Evolutionary conservation across 805 yeast genomes (phyloP), one percentile per base, ranked within the genome.

Genomic region (Cyberlindnera mycetangii): DNA sequence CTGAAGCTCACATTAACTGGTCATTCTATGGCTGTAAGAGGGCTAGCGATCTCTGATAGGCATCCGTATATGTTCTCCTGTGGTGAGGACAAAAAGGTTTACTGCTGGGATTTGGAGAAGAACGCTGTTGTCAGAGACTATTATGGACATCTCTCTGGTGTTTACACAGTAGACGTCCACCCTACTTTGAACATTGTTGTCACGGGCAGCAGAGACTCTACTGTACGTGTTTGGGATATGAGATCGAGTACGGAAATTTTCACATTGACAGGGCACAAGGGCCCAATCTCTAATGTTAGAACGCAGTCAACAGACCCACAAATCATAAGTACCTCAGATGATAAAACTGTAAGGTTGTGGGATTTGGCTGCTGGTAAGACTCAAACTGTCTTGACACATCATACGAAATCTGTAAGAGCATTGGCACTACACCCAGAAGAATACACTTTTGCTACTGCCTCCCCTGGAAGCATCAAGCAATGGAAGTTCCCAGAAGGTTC

Each of bases 21-120:
- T 2, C 99, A 93, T 64, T 76, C 85, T 5, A 86, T 92, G 96
- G 80, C 89, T 0, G 92, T 93, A 1, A 67, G 97, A 44, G 85
- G 88, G 3, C 58, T 93, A 14, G 81, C 75, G 0, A 75, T 92
- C 0, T 86, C 96, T 0, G 69, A 74, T 2, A 70, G 85, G 43
- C 89, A 83, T 60, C 97, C 98, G 0, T 92, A 92, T 62, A 67
- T 93, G 70, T 93, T 90, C 61, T 79, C 92, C 12, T 90, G 93
- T 19, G 85, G 96, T 35, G 98, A 93, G 60, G 99, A 93, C 62
- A 90, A 90, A 62, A 74, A 89, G 20, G 88, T 89, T 9, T 80
- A 88, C 60, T 90, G 98, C 64, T 93, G 98, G 97, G 99, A 93
- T 68, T 71, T 93, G 53, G 98, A 92, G 62, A 78, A 81, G 57